Conservation (phyloP, 768 basidiomycete genomes). For the Gloeopeniophorella convolvens region DNA sequence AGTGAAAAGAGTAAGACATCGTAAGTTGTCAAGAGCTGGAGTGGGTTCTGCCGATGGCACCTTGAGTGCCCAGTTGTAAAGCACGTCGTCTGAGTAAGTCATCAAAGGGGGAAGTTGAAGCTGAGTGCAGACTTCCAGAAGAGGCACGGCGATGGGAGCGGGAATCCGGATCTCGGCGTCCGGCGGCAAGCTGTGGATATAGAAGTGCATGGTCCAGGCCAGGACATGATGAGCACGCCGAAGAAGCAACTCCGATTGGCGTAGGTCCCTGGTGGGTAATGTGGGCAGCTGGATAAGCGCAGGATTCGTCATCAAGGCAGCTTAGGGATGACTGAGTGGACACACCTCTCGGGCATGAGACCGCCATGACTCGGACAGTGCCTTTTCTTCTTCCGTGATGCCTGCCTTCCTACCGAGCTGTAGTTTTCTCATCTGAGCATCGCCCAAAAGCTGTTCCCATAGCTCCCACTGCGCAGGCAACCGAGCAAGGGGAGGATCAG, state of each 20-base stretch:
- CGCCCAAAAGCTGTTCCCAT: slow-evolving; percentile 64
- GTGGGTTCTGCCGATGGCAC: slow-evolving; percentile 24
- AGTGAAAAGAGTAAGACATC: slow-evolving; percentile 67
- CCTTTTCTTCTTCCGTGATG: slow-evolving; percentile 28
- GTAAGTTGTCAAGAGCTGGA: slow-evolving; percentile 51
- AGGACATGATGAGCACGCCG: slow-evolving; percentile 52
- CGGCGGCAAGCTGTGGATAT: slow-evolving; percentile 39
- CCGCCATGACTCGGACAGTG: slow-evolving; percentile 37
- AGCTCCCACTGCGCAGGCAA: slow-evolving; percentile 56
- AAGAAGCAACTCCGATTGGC: slow-evolving; percentile 38
- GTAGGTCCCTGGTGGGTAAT: slow-evolving; percentile 31
- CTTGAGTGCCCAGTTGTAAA: slow-evolving; percentile 70
- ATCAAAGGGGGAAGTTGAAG: slow-evolving; percentile 82
- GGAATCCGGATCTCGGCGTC: slow-evolving; percentile 53
- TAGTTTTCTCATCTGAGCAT: slow-evolving; percentile 42
- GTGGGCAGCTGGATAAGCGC: slow-evolving; percentile 33
- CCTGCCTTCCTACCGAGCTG: slow-evolving; percentile 40
- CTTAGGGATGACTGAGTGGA: not conserved
- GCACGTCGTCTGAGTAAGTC: slow-evolving; percentile 87
- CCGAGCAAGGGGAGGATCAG: slow-evolving; percentile 57
- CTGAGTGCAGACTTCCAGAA: slow-evolving; percentile 59
- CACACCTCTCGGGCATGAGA: slow-evolving; percentile 35
- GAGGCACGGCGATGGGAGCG: slow-evolving; percentile 61
- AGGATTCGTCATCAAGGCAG: slow-evolving; percentile 4
- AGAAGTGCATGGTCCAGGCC: slow-evolving; percentile 50